Base-by-base conservation (phyloP, 768 basidiomycete species). In the Serpula lacrymans region DNA sequence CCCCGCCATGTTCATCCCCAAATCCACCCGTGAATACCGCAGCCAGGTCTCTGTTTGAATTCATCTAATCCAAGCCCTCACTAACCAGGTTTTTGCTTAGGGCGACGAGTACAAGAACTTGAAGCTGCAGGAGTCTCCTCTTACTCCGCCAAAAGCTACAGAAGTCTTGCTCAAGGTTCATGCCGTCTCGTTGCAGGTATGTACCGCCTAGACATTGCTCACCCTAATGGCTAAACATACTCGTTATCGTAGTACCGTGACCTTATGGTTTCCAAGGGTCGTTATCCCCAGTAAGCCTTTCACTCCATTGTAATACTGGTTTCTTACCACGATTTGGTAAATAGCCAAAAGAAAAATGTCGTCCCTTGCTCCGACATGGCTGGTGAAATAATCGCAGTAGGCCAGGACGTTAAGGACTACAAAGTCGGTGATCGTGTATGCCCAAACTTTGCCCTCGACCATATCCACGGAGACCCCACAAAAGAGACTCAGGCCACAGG, bases 91-190 rank as follows among this genome's bases (percentile, higher is more conserved):
- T n/a, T 14, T 35, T n/a, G 41, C 17, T 14, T 24, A 62, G 60
- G 49, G 50, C 24, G 50, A 50, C 23, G 52, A 48, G 39, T 34
- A 58, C 43, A 49, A 55, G 24, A 61, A 63, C 38, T 52, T 65
- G 26, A 55, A 48, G 7, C 30, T 67, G 27, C 49, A 47, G 29
- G 45, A 57, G 31, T 46, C 42, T 9, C 41, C 55, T 6, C 44
- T 64, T 24, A 53, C 57, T 0, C 48, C 59, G 36, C 71, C 68
- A 2, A 69, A 63, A 35, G 54, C 74, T 1, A 64, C 55, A 17
- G 71, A 82, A 39, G 79, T 78, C 6, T 65, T 79, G 18, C 71
- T 82, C 46, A 76, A 74, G 49, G 61, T 75, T 8, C 71, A 75
- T 41, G 75, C 77, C 1, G 77, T 78, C 12, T 81, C 79, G 24